These are phyloP conservation scores for Trichophyton schoenleinii DNA, from an alignment of 2,329 filamentous ascomycete genomes.

Conservation along the genomic window DNA sequence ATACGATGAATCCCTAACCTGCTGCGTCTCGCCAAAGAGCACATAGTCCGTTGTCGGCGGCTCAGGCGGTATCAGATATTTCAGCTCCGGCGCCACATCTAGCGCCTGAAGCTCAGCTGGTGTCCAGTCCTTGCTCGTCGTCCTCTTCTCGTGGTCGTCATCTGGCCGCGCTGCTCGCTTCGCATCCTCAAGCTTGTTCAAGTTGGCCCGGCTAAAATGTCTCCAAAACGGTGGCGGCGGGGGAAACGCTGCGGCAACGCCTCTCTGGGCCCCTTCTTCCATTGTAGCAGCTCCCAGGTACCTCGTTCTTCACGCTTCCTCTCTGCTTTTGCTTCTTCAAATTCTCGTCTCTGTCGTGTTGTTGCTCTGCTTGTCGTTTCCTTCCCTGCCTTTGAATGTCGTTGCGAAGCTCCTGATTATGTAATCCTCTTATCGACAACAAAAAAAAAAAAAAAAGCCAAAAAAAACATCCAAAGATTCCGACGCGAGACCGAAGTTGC, in stretches of 20 bases:
- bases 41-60: conserved; percentile 63
- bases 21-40: conserved; percentile 59
- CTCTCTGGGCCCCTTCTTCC: conserved; percentile 38
- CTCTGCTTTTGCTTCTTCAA: background rate
- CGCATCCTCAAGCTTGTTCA: conserved; percentile 45
- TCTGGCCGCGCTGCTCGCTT: conserved; percentile 27
- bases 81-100: conserved; percentile 56
- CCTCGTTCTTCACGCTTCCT: background rate
- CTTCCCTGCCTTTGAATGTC: too few relatives aligned
- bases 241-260: conserved; percentile 57
- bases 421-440: background rate
- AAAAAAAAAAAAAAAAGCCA: background rate
- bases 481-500: too few relatives aligned
- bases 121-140: conserved; percentile 23
- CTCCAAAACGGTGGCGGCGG: conserved; percentile 83
- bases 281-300: background rate
- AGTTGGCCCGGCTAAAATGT: conserved; percentile 67
- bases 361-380: too few relatives aligned
- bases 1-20: conserved; percentile 26
- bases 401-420: background rate
- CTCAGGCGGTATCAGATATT: conserved; percentile 66
- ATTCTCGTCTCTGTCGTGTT: background rate
- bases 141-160: conserved; percentile 13
- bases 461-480: too few relatives aligned
- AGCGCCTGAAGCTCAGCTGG: conserved; percentile 24